Percentiles rank a stretch among this genome's conserved stretches.
Evolutionary conservation across 1,284 basidiomycete genomes (phyloP).

Genomic region (Meira miltonrushii): DNA sequence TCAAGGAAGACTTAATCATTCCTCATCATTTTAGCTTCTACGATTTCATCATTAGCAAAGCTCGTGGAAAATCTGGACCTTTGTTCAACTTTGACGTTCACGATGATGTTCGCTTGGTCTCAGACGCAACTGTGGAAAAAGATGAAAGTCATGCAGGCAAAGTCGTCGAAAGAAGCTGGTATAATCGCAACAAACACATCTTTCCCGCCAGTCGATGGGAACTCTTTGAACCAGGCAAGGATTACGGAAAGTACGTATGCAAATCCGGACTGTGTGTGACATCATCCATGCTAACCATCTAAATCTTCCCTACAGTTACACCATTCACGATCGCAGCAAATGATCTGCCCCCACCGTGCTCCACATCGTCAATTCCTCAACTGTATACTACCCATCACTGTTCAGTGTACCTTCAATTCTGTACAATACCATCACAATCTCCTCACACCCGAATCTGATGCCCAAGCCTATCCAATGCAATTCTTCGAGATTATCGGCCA

Average conservation of each 20-base stretch:
- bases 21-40: conserved; percentile 92
- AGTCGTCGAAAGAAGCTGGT: conserved; percentile 89
- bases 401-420: too few relatives aligned
- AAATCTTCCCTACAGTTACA: background rate
- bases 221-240: conserved; percentile 39
- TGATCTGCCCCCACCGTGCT: background rate
- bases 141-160: conserved; percentile 99
- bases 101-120: conserved; percentile 90
- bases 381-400: too few relatives aligned
- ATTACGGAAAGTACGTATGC: conserved; percentile 36
- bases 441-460: too few relatives aligned
- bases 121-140: conserved; percentile 92
- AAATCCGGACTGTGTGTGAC: background rate
- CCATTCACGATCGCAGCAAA: conserved; percentile 1
- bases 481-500: too few relatives aligned
- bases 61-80: conserved; percentile 93
- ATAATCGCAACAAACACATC: conserved; percentile 93
- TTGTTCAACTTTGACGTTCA: conserved; percentile 99
- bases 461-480: too few relatives aligned
- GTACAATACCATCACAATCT: too few relatives aligned
- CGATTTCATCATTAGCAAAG: conserved; percentile 96
- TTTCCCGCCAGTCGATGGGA: conserved; percentile 69
- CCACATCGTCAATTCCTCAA: too few relatives aligned
- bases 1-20: conserved; percentile 62
- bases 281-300: background rate